Evolutionary conservation across 2,329 filamentous ascomycete species (phyloP), one percentile per base, ranked within the genome.

Genomic region (Phyllosticta citriasiana): DNA sequence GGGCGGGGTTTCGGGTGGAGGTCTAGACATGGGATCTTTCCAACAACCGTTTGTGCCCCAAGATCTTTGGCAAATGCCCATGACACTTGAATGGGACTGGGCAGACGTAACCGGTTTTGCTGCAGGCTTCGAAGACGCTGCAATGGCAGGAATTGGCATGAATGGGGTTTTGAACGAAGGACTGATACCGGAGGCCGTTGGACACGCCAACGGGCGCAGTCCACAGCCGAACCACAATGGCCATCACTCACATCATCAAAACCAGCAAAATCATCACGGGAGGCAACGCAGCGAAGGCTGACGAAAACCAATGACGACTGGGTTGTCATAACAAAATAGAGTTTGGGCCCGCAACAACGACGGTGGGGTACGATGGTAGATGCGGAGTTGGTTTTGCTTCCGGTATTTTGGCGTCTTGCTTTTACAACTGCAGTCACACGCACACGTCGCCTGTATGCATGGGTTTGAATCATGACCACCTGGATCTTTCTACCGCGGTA

Each of bases 31-130:
- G 58, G 50, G 59, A 10, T 71, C 79, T 19, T 91, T 92, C 70
- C 88, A 92, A 68, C 89, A 95, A 66, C 92, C 92, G 0, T 88
- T 96, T 68, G 84, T 97, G 24, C 93, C 94, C 4, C 91, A 93
- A 68, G 94, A 97, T 74, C 76, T 97, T 26, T 99, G 94, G 85
- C 88, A 93, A 72, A 87, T 97, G 84, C 92, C 93, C 1, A 96
- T 96, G 87, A 95, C 90, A 2, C 81, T 97, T 24, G 93, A 97
- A 71, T 97, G 92, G 91, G 91, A 88, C 66, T 89, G 86, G 86
- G 83, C 77, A 2, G 79, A 81, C 57, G 75, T 78, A 74, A 74
- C 72, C 4, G 68, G 72, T 1, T 72, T 70, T 35, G 65, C 65
- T 1, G 70, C 69, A 6, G 40, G 40, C 16, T 47, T 47, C 1